phyloP scores from a whole-genome alignment of 2,329 filamentous ascomycete species.

The Pestalotiopsis sp. region DNA sequence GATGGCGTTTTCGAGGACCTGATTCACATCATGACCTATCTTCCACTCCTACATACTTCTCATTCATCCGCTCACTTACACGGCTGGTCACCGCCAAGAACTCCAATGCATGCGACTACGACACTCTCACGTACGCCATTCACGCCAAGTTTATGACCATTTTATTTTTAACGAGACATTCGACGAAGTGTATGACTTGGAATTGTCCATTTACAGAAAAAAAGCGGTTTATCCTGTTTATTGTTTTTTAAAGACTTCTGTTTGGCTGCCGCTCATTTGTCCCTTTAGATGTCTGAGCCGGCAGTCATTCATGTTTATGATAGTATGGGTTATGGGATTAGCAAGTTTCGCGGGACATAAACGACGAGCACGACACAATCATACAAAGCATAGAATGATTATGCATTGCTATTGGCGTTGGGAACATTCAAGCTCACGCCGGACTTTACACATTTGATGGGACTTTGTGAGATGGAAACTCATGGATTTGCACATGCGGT shows the following conservation, averaged over 20 bases:
- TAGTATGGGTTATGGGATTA: constrained; percentile 15
- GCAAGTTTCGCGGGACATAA: constrained; percentile 20
- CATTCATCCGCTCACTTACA: constrained; percentile 26
- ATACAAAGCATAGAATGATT: constrained; percentile 14
- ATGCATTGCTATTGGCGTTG: constrained; percentile 16
- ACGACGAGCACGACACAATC: constrained; percentile 11
- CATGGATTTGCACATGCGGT: constrained; percentile 1
- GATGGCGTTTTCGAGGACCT: constrained; percentile 45
- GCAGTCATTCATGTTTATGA: constrained; percentile 14
- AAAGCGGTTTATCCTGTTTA: constrained; percentile 26
- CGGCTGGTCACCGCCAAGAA: constrained; percentile 33
- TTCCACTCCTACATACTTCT: constrained; percentile 25
- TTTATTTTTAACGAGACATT: constrained; percentile 30
- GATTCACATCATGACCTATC: constrained; percentile 36
- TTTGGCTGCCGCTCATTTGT: constrained; percentile 25
- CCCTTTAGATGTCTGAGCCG: not conserved
- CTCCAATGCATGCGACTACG: constrained; percentile 29
- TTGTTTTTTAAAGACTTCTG: constrained; percentile 14
- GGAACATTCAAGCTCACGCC: not conserved
- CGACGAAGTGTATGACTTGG: constrained; percentile 38
- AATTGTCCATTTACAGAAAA: constrained; percentile 21
- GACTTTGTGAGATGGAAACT: not conserved
- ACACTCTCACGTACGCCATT: constrained; percentile 3
- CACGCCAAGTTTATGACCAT: constrained; percentile 11
- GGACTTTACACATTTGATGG: not conserved